These are phyloP conservation scores for Ganoderma leucocontextum DNA, from an alignment of 1,284 basidiomycete species.

Conservation along the genomic window DNA sequence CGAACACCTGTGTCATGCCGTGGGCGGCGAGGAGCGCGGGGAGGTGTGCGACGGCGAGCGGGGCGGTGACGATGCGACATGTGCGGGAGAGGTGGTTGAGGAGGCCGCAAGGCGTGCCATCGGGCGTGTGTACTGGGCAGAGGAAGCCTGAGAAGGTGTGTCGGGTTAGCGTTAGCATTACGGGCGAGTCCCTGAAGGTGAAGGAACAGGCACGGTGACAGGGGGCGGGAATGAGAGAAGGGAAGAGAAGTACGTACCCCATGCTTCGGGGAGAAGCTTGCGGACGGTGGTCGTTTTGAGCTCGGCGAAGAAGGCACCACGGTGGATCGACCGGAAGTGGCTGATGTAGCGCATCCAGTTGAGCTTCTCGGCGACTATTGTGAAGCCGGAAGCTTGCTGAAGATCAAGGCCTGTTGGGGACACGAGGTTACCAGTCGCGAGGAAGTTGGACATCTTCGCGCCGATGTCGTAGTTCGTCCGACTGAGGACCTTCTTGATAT, in stretches of 20 bases:
- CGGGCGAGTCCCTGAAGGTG: neutral
- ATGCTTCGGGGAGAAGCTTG: slow-evolving; percentile 97
- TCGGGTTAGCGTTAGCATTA: slow-evolving; percentile 15
- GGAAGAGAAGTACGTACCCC: slow-evolving; percentile 68
- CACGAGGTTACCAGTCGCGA: slow-evolving; percentile 96
- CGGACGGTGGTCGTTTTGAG: slow-evolving; percentile 98
- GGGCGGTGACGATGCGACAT: slow-evolving; percentile 89
- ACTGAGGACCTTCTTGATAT: slow-evolving; percentile 81
- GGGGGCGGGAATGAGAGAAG: neutral
- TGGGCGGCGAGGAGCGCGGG: slow-evolving; percentile 86
- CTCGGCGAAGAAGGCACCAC: slow-evolving; percentile 99
- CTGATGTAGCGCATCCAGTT: slow-evolving; percentile 99
- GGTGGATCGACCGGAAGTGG: slow-evolving; percentile 98
- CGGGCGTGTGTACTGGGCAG: slow-evolving; percentile 98
- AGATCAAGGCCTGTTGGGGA: slow-evolving; percentile 96
- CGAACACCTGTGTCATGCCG: slow-evolving; percentile 95
- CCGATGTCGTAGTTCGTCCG: slow-evolving; percentile 95
- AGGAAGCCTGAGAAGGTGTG: slow-evolving; percentile 77
- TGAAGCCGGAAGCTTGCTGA: slow-evolving; percentile 97
- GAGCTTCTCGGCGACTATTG: slow-evolving; percentile 98
- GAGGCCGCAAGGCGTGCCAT: slow-evolving; percentile 97
- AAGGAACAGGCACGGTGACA: neutral
- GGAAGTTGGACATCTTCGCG: slow-evolving; percentile 90
- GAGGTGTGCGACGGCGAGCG: slow-evolving; percentile 81
- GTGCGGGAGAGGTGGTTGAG: slow-evolving; percentile 97